phyloP scores from a whole-genome alignment of 257 asterid genomes.

The Nemophila menziesii region DNA sequence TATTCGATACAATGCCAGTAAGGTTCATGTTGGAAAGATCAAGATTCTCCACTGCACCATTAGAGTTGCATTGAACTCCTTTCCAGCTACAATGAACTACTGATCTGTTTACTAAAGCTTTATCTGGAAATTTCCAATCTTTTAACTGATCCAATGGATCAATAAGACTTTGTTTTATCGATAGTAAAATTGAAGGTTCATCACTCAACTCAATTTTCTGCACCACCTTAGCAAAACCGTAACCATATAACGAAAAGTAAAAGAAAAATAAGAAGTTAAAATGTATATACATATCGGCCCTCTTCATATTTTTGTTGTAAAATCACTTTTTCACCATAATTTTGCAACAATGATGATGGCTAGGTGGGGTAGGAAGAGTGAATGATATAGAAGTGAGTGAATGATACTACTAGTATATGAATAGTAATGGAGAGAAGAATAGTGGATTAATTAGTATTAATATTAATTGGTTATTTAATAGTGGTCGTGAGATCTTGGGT shows the following conservation, averaged over 20 bases:
- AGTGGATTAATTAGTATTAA: constrained; percentile 14
- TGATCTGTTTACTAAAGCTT: constrained; percentile 10
- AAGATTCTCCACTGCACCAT: constrained; percentile 37
- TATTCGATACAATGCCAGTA: constrained; percentile 36
- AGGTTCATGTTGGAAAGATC: constrained; percentile 64
- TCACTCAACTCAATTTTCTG: constrained; percentile 9
- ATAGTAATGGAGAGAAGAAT: constrained; percentile 18
- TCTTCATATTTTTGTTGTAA: constrained; percentile 2
- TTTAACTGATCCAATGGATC: constrained; percentile 47
- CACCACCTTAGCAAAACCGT: constrained; percentile 11
- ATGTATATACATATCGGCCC: constrained; percentile 28
- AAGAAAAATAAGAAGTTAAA: constrained; percentile 19
- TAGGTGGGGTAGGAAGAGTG: constrained; percentile 18
- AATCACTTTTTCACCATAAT: constrained; percentile 19
- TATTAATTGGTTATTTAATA: constrained; percentile 16
- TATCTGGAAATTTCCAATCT: constrained; percentile 37
- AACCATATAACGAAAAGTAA: constrained; percentile 9
- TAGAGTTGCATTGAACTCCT: constrained; percentile 51
- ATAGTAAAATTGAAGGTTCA: constrained; percentile 34
- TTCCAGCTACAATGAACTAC: constrained; percentile 55
- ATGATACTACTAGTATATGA: too few relatives aligned
- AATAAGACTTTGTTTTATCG: constrained; percentile 34
- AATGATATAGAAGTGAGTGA: constrained; percentile 1
- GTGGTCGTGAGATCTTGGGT: constrained; percentile 66
- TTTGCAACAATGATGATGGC: constrained; percentile 14